Evolutionary conservation across 2,329 filamentous ascomycete genomes (phyloP).

Genomic region (Verruconis gallopava): DNA sequence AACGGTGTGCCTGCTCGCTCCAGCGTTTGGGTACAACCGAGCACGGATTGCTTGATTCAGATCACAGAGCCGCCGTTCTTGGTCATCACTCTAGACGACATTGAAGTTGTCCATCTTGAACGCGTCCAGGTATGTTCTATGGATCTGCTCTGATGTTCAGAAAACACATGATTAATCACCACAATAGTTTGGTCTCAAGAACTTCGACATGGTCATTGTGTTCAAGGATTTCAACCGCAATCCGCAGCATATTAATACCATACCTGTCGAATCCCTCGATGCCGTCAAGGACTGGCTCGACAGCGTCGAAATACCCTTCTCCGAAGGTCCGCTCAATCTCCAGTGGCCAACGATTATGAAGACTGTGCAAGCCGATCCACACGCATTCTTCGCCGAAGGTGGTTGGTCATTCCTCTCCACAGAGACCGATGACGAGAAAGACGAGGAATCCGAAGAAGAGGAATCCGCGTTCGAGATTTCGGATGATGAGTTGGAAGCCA

Average conservation of each 20-base stretch:
- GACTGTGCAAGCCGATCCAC: slow-evolving; percentile 85
- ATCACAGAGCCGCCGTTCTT: slow-evolving; percentile 94
- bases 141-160: not conserved
- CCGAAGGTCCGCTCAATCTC: slow-evolving; percentile 88
- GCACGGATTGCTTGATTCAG: slow-evolving; percentile 93
- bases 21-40: slow-evolving; percentile 90
- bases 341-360: slow-evolving; percentile 99
- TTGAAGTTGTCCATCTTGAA: slow-evolving; percentile 91
- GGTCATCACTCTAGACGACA: slow-evolving; percentile 87
- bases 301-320: slow-evolving; percentile 85
- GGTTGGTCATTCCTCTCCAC: slow-evolving; percentile 88
- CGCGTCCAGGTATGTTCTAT: slow-evolving; percentile 51
- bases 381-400: slow-evolving; percentile 88
- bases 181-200: slow-evolving; percentile 80
- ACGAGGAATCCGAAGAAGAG: slow-evolving; percentile 58
- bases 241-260: slow-evolving; percentile 92
- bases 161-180: too few species aligned
- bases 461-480: slow-evolving; percentile 87
- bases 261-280: slow-evolving; percentile 88
- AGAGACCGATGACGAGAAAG: slow-evolving; percentile 74
- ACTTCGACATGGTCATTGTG: slow-evolving; percentile 96
- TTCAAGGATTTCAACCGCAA: slow-evolving; percentile 94
- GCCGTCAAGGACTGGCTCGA: slow-evolving; percentile 97
- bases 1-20: slow-evolving; percentile 91
- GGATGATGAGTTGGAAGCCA: slow-evolving; percentile 61